These are phyloP conservation scores for Globisporangium nodosum DNA, from an alignment of 352 stramenopile species.

Conservation along the genomic window DNA sequence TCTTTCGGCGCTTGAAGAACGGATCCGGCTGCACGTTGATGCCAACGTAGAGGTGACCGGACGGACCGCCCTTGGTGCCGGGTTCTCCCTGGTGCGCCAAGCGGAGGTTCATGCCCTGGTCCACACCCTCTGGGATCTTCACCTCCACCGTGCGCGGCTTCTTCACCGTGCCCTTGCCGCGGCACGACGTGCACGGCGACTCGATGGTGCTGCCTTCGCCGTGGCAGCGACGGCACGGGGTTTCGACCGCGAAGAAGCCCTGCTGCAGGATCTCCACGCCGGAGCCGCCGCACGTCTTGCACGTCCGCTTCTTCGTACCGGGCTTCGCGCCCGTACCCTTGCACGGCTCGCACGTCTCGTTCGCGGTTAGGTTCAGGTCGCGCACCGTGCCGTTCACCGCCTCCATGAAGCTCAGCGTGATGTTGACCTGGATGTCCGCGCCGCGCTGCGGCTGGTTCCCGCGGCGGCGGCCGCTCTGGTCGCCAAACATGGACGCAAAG, in stretches of 20 bases:
- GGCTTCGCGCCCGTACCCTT: slow-evolving; percentile 78
- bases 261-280: slow-evolving; percentile 86
- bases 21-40: slow-evolving; percentile 92
- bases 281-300: slow-evolving; percentile 72
- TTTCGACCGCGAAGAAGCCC: slow-evolving; percentile 88
- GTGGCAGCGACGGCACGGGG: slow-evolving; percentile 74
- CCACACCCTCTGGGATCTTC: slow-evolving; percentile 93
- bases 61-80: slow-evolving; percentile 75
- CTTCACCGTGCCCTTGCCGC: slow-evolving; percentile 73
- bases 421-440: slow-evolving; percentile 92
- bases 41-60: slow-evolving; percentile 92
- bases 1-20: slow-evolving; percentile 95
- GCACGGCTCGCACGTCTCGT: slow-evolving; percentile 77
- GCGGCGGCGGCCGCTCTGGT: slow-evolving; percentile 41
- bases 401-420: slow-evolving; percentile 93
- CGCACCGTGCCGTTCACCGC: slow-evolving; percentile 90
- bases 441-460: slow-evolving; percentile 82
- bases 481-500: slow-evolving; percentile 78
- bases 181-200: slow-evolving; percentile 74
- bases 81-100: slow-evolving; percentile 90
- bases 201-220: slow-evolving; percentile 82
- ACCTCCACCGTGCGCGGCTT: slow-evolving; percentile 93
- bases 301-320: slow-evolving; percentile 78
- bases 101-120: slow-evolving; percentile 95
- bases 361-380: slow-evolving; percentile 79